Conservation (phyloP, 2,329 filamentous ascomycete species). For the Aquanectria penicillioides region DNA sequence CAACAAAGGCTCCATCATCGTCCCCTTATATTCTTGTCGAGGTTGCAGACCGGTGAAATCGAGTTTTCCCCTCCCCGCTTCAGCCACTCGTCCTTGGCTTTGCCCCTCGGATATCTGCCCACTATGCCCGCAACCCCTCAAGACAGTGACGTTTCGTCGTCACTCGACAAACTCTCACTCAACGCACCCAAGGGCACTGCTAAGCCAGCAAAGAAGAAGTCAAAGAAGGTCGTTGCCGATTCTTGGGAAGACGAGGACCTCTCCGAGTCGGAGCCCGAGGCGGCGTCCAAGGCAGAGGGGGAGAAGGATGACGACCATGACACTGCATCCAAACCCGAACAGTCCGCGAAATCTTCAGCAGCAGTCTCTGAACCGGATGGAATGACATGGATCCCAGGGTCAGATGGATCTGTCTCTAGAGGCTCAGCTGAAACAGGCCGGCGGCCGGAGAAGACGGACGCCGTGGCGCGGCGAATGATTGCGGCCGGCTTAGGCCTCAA, state of each 20-base stretch:
- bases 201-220: constrained; percentile 42
- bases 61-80: too few relatives aligned
- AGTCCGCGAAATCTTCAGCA: constrained; percentile 67
- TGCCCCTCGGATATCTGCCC: not conserved
- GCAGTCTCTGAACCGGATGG: constrained; percentile 68
- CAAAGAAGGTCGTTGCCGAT: constrained; percentile 48
- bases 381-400: constrained; percentile 34
- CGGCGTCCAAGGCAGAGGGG: constrained; percentile 42
- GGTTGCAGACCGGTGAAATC: too few relatives aligned
- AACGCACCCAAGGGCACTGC: constrained; percentile 31
- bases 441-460: constrained; percentile 91
- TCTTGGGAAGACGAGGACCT: constrained; percentile 69
- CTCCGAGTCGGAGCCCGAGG: constrained; percentile 54
- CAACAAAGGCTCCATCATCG: too few relatives aligned
- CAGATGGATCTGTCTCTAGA: constrained; percentile 21
- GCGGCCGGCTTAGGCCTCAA: constrained; percentile 86
- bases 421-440: constrained; percentile 28
- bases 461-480: constrained; percentile 89
- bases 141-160: constrained; percentile 41
- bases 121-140: constrained; percentile 35
- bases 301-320: constrained; percentile 29
- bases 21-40: too few relatives aligned
- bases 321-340: constrained; percentile 56
- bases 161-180: constrained; percentile 47
- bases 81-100: not conserved